A percentile compares a stretch with the other conserved stretches of the same genome.
Conservation (phyloP, 768 basidiomycete genomes). For the Leccinum imitatum region DNA sequence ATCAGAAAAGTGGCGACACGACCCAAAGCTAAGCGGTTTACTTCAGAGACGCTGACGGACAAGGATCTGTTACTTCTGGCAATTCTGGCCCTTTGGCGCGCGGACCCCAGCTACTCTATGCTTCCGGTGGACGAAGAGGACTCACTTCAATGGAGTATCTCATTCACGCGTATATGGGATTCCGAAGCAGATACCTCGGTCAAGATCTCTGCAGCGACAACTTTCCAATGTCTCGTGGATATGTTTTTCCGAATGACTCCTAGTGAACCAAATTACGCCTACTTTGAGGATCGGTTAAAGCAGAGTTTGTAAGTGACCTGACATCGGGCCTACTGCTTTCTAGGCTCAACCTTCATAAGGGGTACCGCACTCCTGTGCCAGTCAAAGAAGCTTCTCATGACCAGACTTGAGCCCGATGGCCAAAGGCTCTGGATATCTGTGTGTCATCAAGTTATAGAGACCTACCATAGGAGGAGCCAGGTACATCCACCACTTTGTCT, state of each 20-base stretch:
- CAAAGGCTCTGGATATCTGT: slow-evolving; percentile 72
- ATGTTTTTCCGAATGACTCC: slow-evolving; percentile 44
- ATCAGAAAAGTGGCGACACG: slow-evolving; percentile 51
- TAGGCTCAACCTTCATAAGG: slow-evolving; percentile 11
- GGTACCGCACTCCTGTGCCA: slow-evolving; percentile 42
- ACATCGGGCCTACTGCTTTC: slow-evolving; percentile 1
- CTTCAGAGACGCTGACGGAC: slow-evolving; percentile 60
- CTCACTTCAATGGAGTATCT: slow-evolving; percentile 46
- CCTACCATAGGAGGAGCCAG: slow-evolving; percentile 49
- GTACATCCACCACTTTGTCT: slow-evolving; percentile 32
- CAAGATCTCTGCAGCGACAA: slow-evolving; percentile 57
- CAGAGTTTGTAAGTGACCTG: slow-evolving; percentile 42
- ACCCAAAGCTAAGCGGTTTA: slow-evolving; percentile 61
- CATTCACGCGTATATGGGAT: slow-evolving; percentile 57
- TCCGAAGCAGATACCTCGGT: slow-evolving; percentile 61
- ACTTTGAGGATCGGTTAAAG: slow-evolving; percentile 46
- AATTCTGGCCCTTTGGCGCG: slow-evolving; percentile 69
- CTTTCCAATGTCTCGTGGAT: slow-evolving; percentile 46
- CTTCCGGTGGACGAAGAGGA: slow-evolving; percentile 42
- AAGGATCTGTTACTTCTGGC: slow-evolving; percentile 69
- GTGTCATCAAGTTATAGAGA: slow-evolving; percentile 56
- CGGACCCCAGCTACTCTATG: slow-evolving; percentile 53
- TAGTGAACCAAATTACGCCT: slow-evolving; percentile 36
- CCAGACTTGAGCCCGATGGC: slow-evolving; percentile 57
- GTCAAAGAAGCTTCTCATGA: slow-evolving; percentile 54